These are phyloP conservation scores for Ophiostoma ips DNA, from an alignment of 2,329 filamentous ascomycete species.

Conservation along the genomic window DNA sequence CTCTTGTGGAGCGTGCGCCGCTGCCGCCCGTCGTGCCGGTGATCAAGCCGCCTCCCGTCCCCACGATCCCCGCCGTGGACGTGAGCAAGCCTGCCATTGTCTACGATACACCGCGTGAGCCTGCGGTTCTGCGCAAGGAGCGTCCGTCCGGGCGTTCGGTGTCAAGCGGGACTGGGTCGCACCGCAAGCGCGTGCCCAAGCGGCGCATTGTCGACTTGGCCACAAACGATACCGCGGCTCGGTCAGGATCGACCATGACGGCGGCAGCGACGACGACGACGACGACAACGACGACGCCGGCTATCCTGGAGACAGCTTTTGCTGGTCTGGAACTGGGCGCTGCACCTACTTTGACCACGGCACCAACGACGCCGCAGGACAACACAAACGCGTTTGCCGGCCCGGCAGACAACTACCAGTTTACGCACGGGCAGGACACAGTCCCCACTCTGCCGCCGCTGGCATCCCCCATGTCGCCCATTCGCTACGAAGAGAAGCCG, in stretches of 20 bases:
- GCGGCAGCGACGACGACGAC: no score
- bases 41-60: conserved; percentile 48
- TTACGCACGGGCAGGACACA: not conserved
- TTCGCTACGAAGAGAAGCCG: not conserved
- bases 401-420: not conserved
- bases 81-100: conserved; percentile 54
- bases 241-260: not conserved
- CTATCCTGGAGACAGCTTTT: conserved; percentile 2
- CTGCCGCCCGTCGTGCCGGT: conserved; percentile 66
- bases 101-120: conserved; percentile 35
- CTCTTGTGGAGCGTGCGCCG: conserved; percentile 67
- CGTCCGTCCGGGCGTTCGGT: conserved; percentile 37
- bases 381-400: not conserved
- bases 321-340: not conserved
- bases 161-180: conserved; percentile 45
- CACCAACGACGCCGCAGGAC: not conserved
- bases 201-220: conserved; percentile 52
- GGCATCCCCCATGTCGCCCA: not conserved
- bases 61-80: conserved; percentile 48
- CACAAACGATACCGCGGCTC: conserved; percentile 29
- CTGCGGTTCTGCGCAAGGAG: conserved; percentile 45
- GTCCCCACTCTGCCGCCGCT: not conserved
- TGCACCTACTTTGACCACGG: not conserved
- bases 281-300: conserved; percentile 12
- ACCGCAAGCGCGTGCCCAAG: conserved; percentile 46